Conservation (phyloP, 2,329 filamentous ascomycete genomes). For the Epichloe glyceriae region DNA sequence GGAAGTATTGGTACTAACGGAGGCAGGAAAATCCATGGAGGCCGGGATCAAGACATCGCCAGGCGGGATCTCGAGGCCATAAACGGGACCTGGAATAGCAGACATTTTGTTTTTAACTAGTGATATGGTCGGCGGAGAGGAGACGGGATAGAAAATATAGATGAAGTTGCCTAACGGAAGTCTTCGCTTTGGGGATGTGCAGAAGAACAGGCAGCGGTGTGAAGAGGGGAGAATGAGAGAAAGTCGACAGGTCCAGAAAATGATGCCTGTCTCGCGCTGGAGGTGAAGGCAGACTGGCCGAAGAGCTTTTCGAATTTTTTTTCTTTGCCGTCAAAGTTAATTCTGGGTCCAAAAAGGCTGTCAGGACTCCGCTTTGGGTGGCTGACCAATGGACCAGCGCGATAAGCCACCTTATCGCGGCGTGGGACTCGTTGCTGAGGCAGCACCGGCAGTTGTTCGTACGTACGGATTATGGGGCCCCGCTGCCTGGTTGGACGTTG, state of each 20-base stretch:
- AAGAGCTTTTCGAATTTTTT: conserved; percentile 21
- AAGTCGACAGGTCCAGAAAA: not conserved
- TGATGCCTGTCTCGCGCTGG: conserved; percentile 1
- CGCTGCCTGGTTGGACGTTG: too few relatives aligned
- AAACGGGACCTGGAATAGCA: conserved; percentile 62
- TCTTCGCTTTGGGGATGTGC: not conserved
- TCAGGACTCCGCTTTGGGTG: conserved; percentile 2
- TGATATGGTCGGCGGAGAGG: not conserved
- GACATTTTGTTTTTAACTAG: conserved; percentile 31
- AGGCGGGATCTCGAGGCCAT: conserved; percentile 81
- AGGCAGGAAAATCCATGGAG: conserved; percentile 64
- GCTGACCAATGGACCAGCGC: conserved; percentile 13
- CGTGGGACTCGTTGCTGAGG: not conserved
- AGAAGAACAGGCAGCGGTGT: not conserved
- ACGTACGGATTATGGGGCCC: too few relatives aligned
- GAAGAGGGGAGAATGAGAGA: not conserved
- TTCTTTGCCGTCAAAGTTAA: conserved; percentile 10
- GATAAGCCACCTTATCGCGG: conserved; percentile 21
- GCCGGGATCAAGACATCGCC: conserved; percentile 74
- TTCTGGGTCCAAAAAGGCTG: conserved; percentile 6
- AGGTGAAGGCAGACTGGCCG: not conserved
- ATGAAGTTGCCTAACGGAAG: not conserved
- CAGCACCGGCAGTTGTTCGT: conserved; percentile 30
- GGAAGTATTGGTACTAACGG: conserved; percentile 45
- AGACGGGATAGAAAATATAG: not conserved